Evolutionary conservation across 2,329 filamentous ascomycete species (phyloP).

Genomic region (Alternaria triticimaculans): DNA sequence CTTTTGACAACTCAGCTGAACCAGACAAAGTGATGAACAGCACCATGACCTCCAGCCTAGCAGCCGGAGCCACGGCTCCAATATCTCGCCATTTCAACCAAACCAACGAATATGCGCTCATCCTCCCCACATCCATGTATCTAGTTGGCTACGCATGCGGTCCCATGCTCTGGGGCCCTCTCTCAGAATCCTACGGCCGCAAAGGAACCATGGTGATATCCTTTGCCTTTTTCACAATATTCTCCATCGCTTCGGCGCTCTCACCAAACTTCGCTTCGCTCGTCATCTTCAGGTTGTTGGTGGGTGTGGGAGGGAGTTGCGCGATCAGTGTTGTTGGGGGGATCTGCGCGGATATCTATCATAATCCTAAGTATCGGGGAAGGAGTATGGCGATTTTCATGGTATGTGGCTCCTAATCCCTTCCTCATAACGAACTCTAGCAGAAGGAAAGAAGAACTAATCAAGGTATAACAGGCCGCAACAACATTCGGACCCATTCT

Average conservation of each 20-base stretch:
- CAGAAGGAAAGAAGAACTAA: not conserved
- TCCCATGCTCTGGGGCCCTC: slow-evolving; percentile 53
- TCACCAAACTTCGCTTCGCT: slow-evolving; percentile 53
- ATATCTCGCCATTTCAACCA: slow-evolving; percentile 66
- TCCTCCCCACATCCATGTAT: slow-evolving; percentile 59
- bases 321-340: slow-evolving; percentile 66
- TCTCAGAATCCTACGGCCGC: slow-evolving; percentile 55
- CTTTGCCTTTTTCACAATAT: slow-evolving; percentile 56
- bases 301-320: slow-evolving; percentile 53
- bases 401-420: slow-evolving; percentile 13
- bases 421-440: not conserved
- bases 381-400: slow-evolving; percentile 43
- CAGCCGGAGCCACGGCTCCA: slow-evolving; percentile 66
- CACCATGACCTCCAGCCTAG: slow-evolving; percentile 68
- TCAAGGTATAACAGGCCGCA: slow-evolving; percentile 58
- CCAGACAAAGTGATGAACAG: slow-evolving; percentile 61
- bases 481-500: slow-evolving; percentile 72
- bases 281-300: slow-evolving; percentile 53
- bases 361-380: slow-evolving; percentile 54
- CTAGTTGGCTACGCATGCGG: slow-evolving; percentile 57
- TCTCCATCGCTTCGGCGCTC: slow-evolving; percentile 54
- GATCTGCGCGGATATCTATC: slow-evolving; percentile 71
- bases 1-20: not conserved
- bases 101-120: slow-evolving; percentile 52
- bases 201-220: slow-evolving; percentile 58